Percentiles rank a stretch among this genome's conserved stretches.
Conservation (phyloP, 257 asterid species). For the Schizonepeta tenuifolia region DNA sequence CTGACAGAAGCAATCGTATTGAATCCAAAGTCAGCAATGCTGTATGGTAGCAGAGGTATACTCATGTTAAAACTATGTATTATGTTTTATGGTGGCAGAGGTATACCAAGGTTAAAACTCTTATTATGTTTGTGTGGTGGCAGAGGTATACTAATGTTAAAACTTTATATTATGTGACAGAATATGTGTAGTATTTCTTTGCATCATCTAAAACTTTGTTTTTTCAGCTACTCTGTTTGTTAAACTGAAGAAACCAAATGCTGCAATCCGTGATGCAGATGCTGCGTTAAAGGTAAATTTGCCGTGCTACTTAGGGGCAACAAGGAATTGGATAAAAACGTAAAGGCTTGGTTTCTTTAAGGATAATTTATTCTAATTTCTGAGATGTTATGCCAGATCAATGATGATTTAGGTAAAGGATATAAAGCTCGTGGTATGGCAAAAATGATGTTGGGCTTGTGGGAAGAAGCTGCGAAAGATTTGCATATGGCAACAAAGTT, state of each 20-base stretch:
- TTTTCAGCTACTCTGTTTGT: conserved; percentile 58
- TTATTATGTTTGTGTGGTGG: conserved; percentile 62
- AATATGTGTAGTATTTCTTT: neutral
- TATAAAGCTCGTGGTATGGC: conserved; percentile 67
- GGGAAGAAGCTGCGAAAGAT: conserved; percentile 72
- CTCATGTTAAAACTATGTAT: too few species aligned
- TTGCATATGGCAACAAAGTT: conserved; percentile 53
- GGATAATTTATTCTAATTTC: conserved; percentile 13
- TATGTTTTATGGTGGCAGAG: conserved; percentile 64
- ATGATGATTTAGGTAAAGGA: conserved; percentile 58
- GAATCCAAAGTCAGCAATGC: conserved; percentile 62
- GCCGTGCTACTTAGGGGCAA: neutral
- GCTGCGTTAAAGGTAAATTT: conserved; percentile 60
- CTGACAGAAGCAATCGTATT: conserved; percentile 59
- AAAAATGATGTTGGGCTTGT: conserved; percentile 62
- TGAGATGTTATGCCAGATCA: conserved; percentile 42
- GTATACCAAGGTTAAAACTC: conserved; percentile 28
- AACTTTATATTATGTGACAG: conserved; percentile 8
- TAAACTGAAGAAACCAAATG: conserved; percentile 76
- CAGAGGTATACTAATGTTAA: conserved; percentile 47
- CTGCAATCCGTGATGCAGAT: conserved; percentile 79
- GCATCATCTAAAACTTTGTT: neutral
- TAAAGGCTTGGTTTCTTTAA: neutral
- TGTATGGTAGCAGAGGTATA: conserved; percentile 67
- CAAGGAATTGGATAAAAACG: neutral